Evolutionary conservation across 805 yeast genomes (phyloP), one percentile per base, ranked within the genome.

Genomic region (Yarrowia divulgata): DNA sequence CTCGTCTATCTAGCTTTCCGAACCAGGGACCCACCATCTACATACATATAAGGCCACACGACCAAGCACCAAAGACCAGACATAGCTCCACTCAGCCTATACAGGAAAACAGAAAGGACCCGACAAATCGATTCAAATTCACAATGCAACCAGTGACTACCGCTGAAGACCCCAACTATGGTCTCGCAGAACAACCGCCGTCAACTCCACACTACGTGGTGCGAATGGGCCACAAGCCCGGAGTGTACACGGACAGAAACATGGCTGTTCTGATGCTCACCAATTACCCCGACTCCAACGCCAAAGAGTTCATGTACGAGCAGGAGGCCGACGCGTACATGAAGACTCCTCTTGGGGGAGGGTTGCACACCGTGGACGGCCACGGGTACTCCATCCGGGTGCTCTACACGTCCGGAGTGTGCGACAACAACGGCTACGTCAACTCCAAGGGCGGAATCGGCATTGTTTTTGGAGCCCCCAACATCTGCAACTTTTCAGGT

Each of bases 361-460:
- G 63, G 9, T 9, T 57, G 16, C 63, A 57, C 63, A 57, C 63
- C 10, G 63, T 40, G 16, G 63, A 57, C 6, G 63, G 48, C n/a
- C n/a, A 16, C 16, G 46, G 48, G 5, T 23, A 57, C 29, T 48
- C 46, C 12, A 23, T 57, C 35, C 13, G 48, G 16, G 63, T 57
- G 37, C 19, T 57, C 12, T 57, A 57, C 63, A 40, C 63, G 12
- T 57, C 46, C 9, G 63, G 63, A 8, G 35, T 57, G 49, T 57
- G 63, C n/a, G 46, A 57, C 4, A 39, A 55, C 62, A 39, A 55
- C 37, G 49, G 63, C 10, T 57, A 23, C 6, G 37, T 40, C 16
- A 39, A 57, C 35, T 34, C 63, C 63, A 57, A 40, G 49, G 87
- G 89, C 0, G 97, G 98, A 0, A 87, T 85, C 74, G 98, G 97